Percentiles rank a stretch among this genome's conserved stretches.
phyloP scores from a whole-genome alignment of 768 basidiomycete species.

The Calocera cornea region DNA sequence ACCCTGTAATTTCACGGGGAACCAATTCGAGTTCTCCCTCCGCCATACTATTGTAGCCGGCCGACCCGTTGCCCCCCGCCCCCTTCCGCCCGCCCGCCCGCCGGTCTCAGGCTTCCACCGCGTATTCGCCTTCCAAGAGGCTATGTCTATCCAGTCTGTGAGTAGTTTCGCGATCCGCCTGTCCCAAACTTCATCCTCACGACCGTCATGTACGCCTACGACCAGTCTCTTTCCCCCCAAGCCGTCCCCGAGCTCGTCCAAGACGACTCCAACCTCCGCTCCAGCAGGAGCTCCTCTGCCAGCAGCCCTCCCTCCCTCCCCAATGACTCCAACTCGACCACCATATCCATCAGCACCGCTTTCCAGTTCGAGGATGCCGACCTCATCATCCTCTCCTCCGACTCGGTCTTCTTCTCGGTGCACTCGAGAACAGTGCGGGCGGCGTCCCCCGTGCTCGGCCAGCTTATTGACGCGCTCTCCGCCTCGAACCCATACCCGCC shows the following conservation, averaged over 20 bases:
- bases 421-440: conserved; percentile 34
- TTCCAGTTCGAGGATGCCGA: conserved; percentile 25
- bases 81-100: background rate
- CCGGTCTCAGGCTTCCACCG: background rate
- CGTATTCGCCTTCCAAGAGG: background rate
- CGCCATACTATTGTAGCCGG: background rate
- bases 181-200: background rate
- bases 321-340: conserved; percentile 39
- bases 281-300: conserved; percentile 18
- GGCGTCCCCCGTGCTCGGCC: background rate
- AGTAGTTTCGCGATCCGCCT: background rate
- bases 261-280: background rate
- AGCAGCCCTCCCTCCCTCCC: conserved; percentile 76
- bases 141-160: background rate
- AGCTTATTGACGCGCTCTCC: background rate
- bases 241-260: background rate
- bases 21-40: background rate
- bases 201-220: background rate
- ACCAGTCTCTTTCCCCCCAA: background rate
- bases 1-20: background rate
- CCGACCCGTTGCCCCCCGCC: no score
- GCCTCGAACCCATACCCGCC: background rate
- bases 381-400: conserved; percentile 51
- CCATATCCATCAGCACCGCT: conserved; percentile 24
- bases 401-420: conserved; percentile 75